Base-by-base conservation (phyloP, 495 filamentous ascomycete species). In the Corynascus novoguineensis region DNA sequence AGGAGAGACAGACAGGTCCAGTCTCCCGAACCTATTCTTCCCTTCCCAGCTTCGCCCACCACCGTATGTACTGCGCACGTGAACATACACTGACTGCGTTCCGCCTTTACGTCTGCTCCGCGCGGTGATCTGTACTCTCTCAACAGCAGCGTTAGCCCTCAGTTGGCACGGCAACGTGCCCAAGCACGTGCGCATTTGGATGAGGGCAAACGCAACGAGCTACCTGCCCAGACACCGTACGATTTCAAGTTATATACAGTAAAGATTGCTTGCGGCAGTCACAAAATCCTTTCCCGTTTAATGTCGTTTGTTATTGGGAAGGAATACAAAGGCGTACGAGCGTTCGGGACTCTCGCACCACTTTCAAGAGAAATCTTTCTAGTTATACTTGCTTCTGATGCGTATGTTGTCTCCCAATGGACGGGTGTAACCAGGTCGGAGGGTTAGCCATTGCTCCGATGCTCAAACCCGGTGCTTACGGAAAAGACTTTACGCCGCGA, bases 401-500 rank as follows among this genome's bases (percentile, higher is more conserved):
- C 11, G 53, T 46, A 24, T 34, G 29, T 21, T 34, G 11, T 25
- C 34, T n/a, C 6, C 11, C 34, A 24, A 29, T 49, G 29, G 11
- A 29, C 25, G 44, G 53, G 34, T 56, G 53, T 56, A 56, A 56
- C 53, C 53, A 24, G 14, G 42, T n/a, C 32, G 32, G 42, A 38
- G 53, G 34, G 24, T 10, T 19, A 28, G 31, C 38, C 32, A 41
- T 7, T 46, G 7, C 15, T 28, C 41, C 32, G 21, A 29, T 38
- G 22, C 31, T 10, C 51, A 7, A 9, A 14, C 24, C 2, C 2
- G 4, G 19, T 37, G 0, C 14, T 12, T 29, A 5, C 17, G n/a
- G 28, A 11, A 17, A 15, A 17, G 11, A 19, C 8, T 6, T 11
- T 4, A 9, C 7, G 4, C 46, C 14, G 41, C 22, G 9, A 24